phyloP scores from a whole-genome alignment of 2,329 filamentous ascomycete species.

The Xylariaceae sp. region DNA sequence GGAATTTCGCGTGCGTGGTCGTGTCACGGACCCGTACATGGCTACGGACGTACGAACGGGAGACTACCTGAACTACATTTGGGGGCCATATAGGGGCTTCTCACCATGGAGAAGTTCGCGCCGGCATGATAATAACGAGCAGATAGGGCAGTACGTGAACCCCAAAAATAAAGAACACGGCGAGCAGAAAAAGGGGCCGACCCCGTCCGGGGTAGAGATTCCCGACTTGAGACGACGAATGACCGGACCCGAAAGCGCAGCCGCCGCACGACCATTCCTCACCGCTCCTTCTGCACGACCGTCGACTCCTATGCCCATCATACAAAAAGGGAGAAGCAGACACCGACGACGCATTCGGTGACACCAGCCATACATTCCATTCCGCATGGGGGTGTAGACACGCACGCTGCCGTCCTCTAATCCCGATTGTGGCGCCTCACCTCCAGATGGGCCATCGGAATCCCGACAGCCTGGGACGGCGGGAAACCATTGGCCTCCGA shows the following conservation, averaged over 20 bases:
- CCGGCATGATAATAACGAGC: too few species aligned
- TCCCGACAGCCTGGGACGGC: background rate
- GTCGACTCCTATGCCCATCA: background rate
- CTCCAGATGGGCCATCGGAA: too few species aligned
- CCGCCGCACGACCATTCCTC: background rate
- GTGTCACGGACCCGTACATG: conserved; percentile 1
- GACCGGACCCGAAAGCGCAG: background rate
- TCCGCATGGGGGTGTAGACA: background rate
- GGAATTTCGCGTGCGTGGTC: background rate
- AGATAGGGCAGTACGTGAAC: background rate
- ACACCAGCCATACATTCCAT: conserved; percentile 3
- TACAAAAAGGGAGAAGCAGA: background rate
- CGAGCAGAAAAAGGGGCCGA: background rate
- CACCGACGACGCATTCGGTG: background rate
- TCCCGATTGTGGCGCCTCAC: background rate
- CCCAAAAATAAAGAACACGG: too few species aligned
- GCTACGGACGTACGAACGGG: conserved; percentile 4
- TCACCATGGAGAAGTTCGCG: background rate
- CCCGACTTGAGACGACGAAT: background rate
- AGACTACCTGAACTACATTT: background rate
- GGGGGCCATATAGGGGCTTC: background rate
- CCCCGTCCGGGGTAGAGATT: background rate
- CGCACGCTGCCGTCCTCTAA: background rate
- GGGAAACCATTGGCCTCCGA: background rate
- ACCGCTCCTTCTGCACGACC: conserved; percentile 17